Evolutionary conservation across 768 basidiomycete species (phyloP), one percentile per base, ranked within the genome.

Genomic region (Tubosaeta sp.): DNA sequence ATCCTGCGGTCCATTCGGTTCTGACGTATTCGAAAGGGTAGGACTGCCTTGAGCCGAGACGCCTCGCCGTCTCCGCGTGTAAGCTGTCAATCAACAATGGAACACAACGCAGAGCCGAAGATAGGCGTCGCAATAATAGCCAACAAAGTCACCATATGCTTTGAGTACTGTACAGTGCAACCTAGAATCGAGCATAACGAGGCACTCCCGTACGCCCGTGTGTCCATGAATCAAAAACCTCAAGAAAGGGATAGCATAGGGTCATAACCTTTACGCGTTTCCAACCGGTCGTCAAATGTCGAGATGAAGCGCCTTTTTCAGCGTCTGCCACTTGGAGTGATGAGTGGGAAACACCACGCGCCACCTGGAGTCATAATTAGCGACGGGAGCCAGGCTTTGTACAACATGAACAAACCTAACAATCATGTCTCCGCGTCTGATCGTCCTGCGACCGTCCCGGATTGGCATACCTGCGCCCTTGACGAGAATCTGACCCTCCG

Each of bases 381-480:
- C 27, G 17, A 52, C 33, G 19, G 22, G 44, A 25, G 22, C 32
- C 19, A 2, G 50, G 27, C 42, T 49, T 57, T 54, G 39, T 46
- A 46, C 22, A 39, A 47, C 38, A 51, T 27, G 33, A 50, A 62
- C 57, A 46, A 48, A 86, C 85, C 77, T 79, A 51, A 88, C 72
- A 53, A 86, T 70, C 60, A 88, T 70, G 60, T 84, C 82, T 16
- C 85, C 84, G 59, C 79, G 75, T 33, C 82, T 82, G 48, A 79
- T 65, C 10, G 79, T 69, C 59, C 72, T 70, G 10, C 80, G 76
- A 29, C 76, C 69, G n/a, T 78, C 73, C 51, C 79, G 69, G 42
- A 83, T 71, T 37, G 84, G 84, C 86, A 88, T 88, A n/a, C 86
- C 86, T 48, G 79, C 82, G 38, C 81, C 83, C 60, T 72, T 72